Evolutionary conservation across 441 rosid species (phyloP), one percentile per base, ranked within the genome.

Genomic region (Euphorbia corollata): DNA sequence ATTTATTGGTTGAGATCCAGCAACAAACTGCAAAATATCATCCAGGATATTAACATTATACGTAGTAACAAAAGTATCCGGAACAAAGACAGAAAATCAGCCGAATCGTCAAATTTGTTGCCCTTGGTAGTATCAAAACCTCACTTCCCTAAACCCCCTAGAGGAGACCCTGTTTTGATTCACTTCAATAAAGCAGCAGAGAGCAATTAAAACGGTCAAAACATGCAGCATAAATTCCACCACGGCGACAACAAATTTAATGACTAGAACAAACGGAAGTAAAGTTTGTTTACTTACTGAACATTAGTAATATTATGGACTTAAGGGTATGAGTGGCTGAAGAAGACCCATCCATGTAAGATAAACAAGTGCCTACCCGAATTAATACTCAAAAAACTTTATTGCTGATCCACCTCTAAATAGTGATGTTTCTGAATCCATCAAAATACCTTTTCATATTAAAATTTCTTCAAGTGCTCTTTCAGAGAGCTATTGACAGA

Each of bases 1-100:
- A 74, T 94, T 94, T 72, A 94, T 77, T 36, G 99, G 97, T 72
- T 89, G 99, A 61, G 99, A 83, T 75, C 93, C 91, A 63, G 97
- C 97, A 71, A 94, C 94, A 75, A 94, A 94, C 99, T 94, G 85
- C 74, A 79, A 71, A 20, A 64, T 39, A 66, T 61, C 11, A 60
- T 75, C 62, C 72, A n/a, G 6, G n/a, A 5, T 15, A 19, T 36
- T 55, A 34, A 54, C 50, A 58, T 65, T 54, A 22, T 61, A 55
- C 23, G 47, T 45, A 57, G 24, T 57, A 20, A 38, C 15, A n/a
- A 54, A 19, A 2, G 8, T 6, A 4, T 32, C 4, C 45, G 55
- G 19, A 57, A 18, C 39, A 22, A 57, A 19, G 55, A 41, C 6
- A 55, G 23, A 43, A 67, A n/a, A 55, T 54, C 34, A 12, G 16